Evolutionary conservation across 257 asterid genomes (phyloP).

Genomic region (Solanum raphanifolium): DNA sequence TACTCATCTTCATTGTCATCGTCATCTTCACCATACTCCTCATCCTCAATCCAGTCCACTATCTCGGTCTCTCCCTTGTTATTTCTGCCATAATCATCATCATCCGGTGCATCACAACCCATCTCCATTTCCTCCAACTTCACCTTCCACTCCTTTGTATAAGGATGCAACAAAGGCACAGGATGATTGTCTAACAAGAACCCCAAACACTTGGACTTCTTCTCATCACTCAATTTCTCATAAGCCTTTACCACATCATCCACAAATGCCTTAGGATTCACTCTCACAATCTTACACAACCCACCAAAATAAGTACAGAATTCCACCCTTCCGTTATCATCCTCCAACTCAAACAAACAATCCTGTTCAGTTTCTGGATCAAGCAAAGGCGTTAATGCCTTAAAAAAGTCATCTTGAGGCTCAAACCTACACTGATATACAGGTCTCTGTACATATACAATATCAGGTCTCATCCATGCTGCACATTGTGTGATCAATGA

Average conservation of each 20-base stretch:
- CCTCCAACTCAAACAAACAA: conserved; percentile 57
- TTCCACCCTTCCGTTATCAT: conserved; percentile 66
- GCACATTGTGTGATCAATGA: conserved; percentile 78
- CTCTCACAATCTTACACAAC: conserved; percentile 67
- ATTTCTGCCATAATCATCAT: conserved; percentile 19
- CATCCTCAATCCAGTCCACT: conserved; percentile 82
- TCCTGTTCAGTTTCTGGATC: conserved; percentile 75
- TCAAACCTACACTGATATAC: conserved; percentile 90
- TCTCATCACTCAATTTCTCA: conserved; percentile 68
- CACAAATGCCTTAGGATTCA: conserved; percentile 76
- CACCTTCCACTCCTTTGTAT: conserved; percentile 88
- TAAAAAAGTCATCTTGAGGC: conserved; percentile 75
- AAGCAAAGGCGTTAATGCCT: conserved; percentile 48
- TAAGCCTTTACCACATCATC: conserved; percentile 84
- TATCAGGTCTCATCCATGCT: conserved; percentile 97
- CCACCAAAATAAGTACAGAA: conserved; percentile 85
- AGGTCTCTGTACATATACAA: conserved; percentile 73
- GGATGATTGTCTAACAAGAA: conserved; percentile 74
- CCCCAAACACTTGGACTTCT: conserved; percentile 66
- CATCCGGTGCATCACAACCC: conserved; percentile 97
- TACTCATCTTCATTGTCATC: conserved; percentile 19
- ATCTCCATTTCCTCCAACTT: conserved; percentile 89
- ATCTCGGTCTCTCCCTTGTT: conserved; percentile 31
- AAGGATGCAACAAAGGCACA: conserved; percentile 67
- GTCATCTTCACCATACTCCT: conserved; percentile 10